Conservation (phyloP, 1,284 basidiomycete genomes). For the Malassezia psittaci region DNA sequence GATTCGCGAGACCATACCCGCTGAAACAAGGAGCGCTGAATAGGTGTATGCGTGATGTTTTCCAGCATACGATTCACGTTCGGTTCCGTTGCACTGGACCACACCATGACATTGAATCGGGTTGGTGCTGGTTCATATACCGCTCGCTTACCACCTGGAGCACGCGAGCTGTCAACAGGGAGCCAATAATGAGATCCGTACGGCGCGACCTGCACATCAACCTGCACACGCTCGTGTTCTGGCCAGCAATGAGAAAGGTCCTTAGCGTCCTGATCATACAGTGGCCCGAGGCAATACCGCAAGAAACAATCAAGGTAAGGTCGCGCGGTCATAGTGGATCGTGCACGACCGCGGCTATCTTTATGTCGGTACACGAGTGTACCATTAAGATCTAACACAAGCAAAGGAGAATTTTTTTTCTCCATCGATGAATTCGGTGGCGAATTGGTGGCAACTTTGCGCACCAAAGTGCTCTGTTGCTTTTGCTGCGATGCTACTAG, state of each 20-base stretch:
- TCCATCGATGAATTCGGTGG: not conserved
- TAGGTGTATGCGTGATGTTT: slow-evolving; percentile 6
- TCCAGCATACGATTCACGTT: slow-evolving; percentile 57
- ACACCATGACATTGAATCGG: slow-evolving; percentile 58
- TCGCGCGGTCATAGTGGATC: slow-evolving; percentile 32
- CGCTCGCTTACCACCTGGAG: slow-evolving; percentile 31
- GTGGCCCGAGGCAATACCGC: slow-evolving; percentile 51
- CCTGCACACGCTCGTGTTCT: not conserved
- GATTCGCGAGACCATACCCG: slow-evolving; percentile 71
- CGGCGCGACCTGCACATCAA: slow-evolving; percentile 2
- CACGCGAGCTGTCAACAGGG: slow-evolving; percentile 3
- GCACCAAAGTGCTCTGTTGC: no score
- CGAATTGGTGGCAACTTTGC: no score
- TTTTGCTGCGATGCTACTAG: no score
- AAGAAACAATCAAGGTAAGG: slow-evolving; percentile 62
- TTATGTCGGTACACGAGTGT: slow-evolving; percentile 62
- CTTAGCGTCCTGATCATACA: not conserved
- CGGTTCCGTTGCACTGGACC: slow-evolving; percentile 72
- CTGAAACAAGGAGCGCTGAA: slow-evolving; percentile 35
- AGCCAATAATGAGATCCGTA: slow-evolving; percentile 32
- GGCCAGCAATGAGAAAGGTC: slow-evolving; percentile 1
- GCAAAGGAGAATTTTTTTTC: slow-evolving; percentile 49
- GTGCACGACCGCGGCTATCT: slow-evolving; percentile 21
- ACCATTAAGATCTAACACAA: slow-evolving; percentile 73
- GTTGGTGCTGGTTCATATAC: slow-evolving; percentile 55